These are phyloP conservation scores for Puccinellia tenuiflora DNA, from an alignment of 176 grass and related monocot genomes.

Conservation along the genomic window DNA sequence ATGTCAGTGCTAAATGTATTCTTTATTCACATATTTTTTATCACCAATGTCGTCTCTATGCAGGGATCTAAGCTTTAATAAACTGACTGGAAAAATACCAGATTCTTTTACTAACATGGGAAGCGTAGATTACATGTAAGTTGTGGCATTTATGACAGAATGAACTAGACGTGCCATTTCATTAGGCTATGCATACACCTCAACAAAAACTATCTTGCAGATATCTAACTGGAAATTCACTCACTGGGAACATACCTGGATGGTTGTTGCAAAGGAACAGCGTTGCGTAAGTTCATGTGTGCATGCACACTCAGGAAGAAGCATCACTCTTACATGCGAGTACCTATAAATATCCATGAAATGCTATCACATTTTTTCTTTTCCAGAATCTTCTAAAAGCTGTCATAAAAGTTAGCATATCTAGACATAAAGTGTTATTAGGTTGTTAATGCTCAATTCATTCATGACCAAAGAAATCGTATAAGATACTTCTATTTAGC, in stretches of 20 bases:
- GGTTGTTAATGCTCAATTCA: background rate
- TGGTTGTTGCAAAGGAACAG: conserved; percentile 72
- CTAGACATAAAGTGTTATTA: background rate
- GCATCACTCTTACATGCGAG: background rate
- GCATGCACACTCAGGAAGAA: background rate
- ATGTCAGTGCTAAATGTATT: background rate
- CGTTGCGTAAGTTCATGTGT: conserved; percentile 51
- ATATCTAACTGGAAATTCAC: conserved; percentile 80
- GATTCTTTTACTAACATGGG: conserved; percentile 45
- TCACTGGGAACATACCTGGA: conserved; percentile 63
- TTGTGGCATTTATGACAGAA: conserved; percentile 1
- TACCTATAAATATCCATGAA: conserved; percentile 10
- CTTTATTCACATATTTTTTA: conserved; percentile 15
- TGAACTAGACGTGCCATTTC: background rate
- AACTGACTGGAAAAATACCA: conserved; percentile 69
- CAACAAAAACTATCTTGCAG: conserved; percentile 33
- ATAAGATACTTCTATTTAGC: background rate
- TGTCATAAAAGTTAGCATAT: background rate
- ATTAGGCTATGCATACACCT: background rate
- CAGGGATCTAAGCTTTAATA: conserved; percentile 93
- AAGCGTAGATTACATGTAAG: conserved; percentile 81
- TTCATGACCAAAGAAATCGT: background rate
- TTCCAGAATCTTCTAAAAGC: background rate
- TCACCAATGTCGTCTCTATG: conserved; percentile 30
- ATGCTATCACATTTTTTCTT: background rate